phyloP scores from a whole-genome alignment of 768 basidiomycete genomes.

The Rhodotorula taiwanensis region DNA sequence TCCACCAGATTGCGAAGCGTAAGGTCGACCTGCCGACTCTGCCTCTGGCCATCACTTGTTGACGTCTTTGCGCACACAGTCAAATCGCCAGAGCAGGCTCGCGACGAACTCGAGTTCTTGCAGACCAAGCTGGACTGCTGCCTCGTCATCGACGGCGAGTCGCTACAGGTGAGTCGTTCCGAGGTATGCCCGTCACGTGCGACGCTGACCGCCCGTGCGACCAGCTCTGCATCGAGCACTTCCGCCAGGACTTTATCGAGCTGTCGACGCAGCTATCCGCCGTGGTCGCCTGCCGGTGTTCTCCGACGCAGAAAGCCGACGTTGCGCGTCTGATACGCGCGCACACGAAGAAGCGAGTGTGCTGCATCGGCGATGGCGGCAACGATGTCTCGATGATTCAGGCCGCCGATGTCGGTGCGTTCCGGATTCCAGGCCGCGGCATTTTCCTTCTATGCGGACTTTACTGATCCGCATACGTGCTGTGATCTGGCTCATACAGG shows the following conservation, averaged over 20 bases:
- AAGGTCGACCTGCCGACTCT: constrained; percentile 40
- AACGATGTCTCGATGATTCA: constrained; percentile 99
- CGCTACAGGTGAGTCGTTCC: constrained; percentile 49
- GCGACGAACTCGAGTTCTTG: constrained; percentile 84
- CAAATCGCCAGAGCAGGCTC: constrained; percentile 70
- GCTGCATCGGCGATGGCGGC: constrained; percentile 97
- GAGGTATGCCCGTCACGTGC: constrained; percentile 39
- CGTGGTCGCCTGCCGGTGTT: constrained; percentile 95
- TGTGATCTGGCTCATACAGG: too few species aligned
- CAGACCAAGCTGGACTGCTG: constrained; percentile 94
- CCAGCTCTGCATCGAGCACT: constrained; percentile 81
- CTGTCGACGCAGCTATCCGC: constrained; percentile 92
- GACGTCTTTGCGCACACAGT: constrained; percentile 51
- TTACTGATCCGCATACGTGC: too few species aligned
- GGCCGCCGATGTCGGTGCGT: constrained; percentile 94
- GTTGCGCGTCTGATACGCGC: constrained; percentile 86
- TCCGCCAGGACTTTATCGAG: constrained; percentile 90
- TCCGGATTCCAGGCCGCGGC: too few species aligned
- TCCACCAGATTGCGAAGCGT: constrained; percentile 94
- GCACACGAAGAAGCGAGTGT: constrained; percentile 88
- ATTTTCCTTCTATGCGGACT: constrained; percentile 36
- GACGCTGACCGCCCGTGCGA: neutral
- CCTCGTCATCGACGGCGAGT: constrained; percentile 96
- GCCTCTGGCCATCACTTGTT: constrained; percentile 1
- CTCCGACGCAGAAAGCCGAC: constrained; percentile 97